Base-by-base conservation (phyloP, 2,329 filamentous ascomycete species). In the Nemania sp. region DNA sequence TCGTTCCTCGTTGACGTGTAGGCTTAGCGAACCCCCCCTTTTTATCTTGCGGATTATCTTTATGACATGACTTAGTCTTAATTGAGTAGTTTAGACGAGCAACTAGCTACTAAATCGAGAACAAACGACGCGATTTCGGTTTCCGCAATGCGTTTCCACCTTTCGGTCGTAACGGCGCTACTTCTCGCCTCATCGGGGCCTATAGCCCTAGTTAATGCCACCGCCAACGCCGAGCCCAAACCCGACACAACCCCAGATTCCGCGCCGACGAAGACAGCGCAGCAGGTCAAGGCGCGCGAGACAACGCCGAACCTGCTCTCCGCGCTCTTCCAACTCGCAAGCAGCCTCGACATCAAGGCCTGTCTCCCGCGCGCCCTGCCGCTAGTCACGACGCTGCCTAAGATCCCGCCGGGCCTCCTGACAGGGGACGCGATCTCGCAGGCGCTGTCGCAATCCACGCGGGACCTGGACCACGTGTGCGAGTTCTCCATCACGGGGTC, bases 391-490 rank as follows among this genome's bases (percentile, higher is more conserved):
- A 52, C 66, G 26, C 72, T 76, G 41, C 74, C 74, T 5, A 38
- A 54, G 62, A 67, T 76, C 27, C 74, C 74, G 13, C 20, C 52
- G 24, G 74, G 51, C 5, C 62, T 76, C 5, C 15, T 76, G 5
- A 58, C 49, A 24, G 67, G 67, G n/a, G 73, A 70, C 51, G 62
- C 69, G 15, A 43, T 74, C 26, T 43, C 47, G 29, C 74, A 76
- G 69, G 74, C 73, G 35, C 70, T 76, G 51, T 64, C 70, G 70
- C 74, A 76, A 69, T 73, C 73, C 43, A 70, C 72, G 45, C 69
- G 74, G 41, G 51, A 60, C 24, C 59, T 75, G n/a, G 59, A 70
- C 10, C 65, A 66, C 26, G 73, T 76, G 32, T 76, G 74, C 70
- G 62, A 66, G 15, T 76, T 75, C 66, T 68, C 64, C 1, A 52